These are phyloP conservation scores for Scheffersomyces ergatensis DNA, from an alignment of 805 yeast species.

Conservation along the genomic window DNA sequence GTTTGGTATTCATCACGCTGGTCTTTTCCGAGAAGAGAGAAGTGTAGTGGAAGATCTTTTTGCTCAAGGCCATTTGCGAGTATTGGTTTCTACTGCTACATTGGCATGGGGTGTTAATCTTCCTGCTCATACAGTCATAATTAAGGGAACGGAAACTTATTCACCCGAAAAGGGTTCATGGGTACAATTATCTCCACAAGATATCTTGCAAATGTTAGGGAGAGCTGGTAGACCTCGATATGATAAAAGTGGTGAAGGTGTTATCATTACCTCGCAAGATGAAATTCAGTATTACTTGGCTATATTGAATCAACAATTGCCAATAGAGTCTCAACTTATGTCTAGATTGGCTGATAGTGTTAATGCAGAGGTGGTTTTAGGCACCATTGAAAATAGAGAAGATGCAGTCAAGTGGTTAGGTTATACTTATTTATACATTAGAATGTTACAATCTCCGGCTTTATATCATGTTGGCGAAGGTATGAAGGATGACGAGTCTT, in stretches of 20 bases:
- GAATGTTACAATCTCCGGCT: constrained; percentile 73
- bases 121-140: constrained; percentile 92
- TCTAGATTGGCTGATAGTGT: constrained; percentile 66
- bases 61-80: constrained; percentile 83
- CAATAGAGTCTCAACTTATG: constrained; percentile 87
- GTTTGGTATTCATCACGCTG: constrained; percentile 92
- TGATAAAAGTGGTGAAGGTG: constrained; percentile 91
- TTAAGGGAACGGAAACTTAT: constrained; percentile 91
- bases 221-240: constrained; percentile 97
- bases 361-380: constrained; percentile 85
- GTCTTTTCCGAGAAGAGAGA: constrained; percentile 70
- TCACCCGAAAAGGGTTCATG: constrained; percentile 88
- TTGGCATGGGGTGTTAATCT: constrained; percentile 96
- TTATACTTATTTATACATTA: constrained; percentile 70
- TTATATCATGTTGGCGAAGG: constrained; percentile 75
- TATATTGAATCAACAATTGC: constrained; percentile 84
- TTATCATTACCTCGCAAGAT: constrained; percentile 82
- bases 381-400: constrained; percentile 54
- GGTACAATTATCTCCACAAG: constrained; percentile 93
- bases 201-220: constrained; percentile 94
- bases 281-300: constrained; percentile 89
- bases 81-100: constrained; percentile 87
- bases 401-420: constrained; percentile 84
- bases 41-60: constrained; percentile 79
- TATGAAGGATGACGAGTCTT: constrained; percentile 45